A percentile compares a stretch with the other conserved stretches of the same genome.
Evolutionary conservation across 331 rosid genomes (phyloP).

Genomic region (Phaseolus coccineus): DNA sequence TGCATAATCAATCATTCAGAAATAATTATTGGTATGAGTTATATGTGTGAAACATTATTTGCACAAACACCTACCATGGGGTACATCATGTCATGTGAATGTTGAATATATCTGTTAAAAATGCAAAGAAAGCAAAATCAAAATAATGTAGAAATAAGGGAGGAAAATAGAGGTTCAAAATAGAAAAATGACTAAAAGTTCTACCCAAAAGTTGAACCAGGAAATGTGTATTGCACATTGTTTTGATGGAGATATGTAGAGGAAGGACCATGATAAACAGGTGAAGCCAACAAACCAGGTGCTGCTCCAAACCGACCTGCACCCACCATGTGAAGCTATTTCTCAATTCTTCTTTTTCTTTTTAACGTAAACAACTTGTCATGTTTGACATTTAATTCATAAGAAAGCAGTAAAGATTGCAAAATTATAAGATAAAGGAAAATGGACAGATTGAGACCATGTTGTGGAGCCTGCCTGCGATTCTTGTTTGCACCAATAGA

Average conservation of each 20-base stretch:
- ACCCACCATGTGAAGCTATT: slow-evolving; percentile 38
- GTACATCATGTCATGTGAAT: slow-evolving; percentile 65
- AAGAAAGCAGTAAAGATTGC: neutral
- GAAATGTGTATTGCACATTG: slow-evolving; percentile 62
- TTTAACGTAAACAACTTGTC: neutral
- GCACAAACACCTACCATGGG: slow-evolving; percentile 64
- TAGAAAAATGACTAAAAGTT: slow-evolving; percentile 8
- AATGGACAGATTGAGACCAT: slow-evolving; percentile 57
- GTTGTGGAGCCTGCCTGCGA: slow-evolving; percentile 63
- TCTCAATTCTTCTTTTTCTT: neutral
- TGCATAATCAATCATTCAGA: neutral
- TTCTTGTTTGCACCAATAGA: slow-evolving; percentile 90
- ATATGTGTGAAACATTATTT: neutral
- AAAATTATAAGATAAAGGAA: neutral
- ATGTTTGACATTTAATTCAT: slow-evolving; percentile 34
- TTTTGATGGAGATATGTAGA: slow-evolving; percentile 64
- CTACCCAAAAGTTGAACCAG: slow-evolving; percentile 74
- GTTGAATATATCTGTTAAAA: slow-evolving; percentile 63
- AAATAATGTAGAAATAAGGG: neutral
- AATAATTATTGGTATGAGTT: neutral
- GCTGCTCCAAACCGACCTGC: slow-evolving; percentile 62
- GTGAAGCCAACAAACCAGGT: slow-evolving; percentile 65
- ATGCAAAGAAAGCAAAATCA: neutral
- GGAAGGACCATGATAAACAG: slow-evolving; percentile 62
- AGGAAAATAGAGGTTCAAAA: slow-evolving; percentile 10